Evolutionary conservation across 768 basidiomycete genomes (phyloP).

Genomic region (Lactarius psammicola): DNA sequence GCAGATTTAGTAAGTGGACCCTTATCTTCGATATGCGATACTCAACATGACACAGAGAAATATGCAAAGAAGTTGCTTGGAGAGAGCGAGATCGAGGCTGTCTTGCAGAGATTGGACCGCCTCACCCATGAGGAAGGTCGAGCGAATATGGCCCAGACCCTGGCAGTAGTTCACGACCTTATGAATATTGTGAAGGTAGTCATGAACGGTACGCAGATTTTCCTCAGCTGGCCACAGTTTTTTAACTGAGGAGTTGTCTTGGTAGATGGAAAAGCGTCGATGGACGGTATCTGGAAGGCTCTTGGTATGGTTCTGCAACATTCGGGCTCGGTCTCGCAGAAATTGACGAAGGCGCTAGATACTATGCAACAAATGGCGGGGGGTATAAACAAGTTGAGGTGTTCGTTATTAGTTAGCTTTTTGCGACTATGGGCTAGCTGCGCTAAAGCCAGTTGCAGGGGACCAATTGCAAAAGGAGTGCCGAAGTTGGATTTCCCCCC

Average conservation of each 20-base stretch:
- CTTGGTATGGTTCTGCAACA: too few relatives aligned
- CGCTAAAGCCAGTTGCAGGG: neutral
- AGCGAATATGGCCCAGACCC: neutral
- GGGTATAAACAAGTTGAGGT: neutral
- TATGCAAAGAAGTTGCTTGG: neutral
- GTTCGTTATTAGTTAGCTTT: neutral
- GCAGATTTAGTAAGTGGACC: neutral
- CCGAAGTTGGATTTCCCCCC: too few relatives aligned
- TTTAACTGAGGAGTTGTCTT: neutral
- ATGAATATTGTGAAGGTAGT: too few relatives aligned
- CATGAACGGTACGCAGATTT: too few relatives aligned
- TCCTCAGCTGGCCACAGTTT: too few relatives aligned
- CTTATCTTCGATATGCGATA: neutral
- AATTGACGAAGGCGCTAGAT: too few relatives aligned
- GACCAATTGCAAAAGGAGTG: neutral
- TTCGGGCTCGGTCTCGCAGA: too few relatives aligned
- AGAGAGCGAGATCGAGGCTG: conserved; percentile 4
- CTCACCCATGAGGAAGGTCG: neutral
- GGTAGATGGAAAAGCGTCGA: too few relatives aligned
- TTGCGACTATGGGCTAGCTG: neutral
- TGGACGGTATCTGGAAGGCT: too few relatives aligned
- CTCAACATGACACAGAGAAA: neutral
- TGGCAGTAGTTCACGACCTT: neutral
- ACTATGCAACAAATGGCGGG: too few relatives aligned
- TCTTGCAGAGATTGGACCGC: neutral